Evolutionary conservation across 139 green algal genomes (phyloP).

Genomic region (Choricystis sp.): DNA sequence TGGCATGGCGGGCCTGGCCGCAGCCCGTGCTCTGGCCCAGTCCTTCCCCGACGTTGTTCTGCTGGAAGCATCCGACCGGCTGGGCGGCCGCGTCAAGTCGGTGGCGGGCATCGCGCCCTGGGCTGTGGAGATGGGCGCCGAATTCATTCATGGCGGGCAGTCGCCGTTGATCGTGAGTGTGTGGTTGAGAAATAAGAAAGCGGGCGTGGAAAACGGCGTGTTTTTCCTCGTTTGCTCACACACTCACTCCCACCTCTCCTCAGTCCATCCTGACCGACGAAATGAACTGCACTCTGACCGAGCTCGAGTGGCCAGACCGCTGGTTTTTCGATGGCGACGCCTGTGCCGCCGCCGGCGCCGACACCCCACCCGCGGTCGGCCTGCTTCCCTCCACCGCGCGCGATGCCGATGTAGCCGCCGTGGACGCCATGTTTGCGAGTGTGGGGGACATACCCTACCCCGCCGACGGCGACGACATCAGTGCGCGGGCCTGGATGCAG

Average conservation of each 20-base stretch:
- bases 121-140: constrained; percentile 54
- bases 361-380: constrained; percentile 17
- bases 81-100: constrained; percentile 47
- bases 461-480: constrained; percentile 25
- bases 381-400: constrained; percentile 8
- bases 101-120: constrained; percentile 47
- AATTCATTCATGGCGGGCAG: constrained; percentile 67
- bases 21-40: constrained; percentile 23
- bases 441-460: constrained; percentile 22
- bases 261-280: no score
- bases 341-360: background rate
- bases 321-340: constrained; percentile 43
- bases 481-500: constrained; percentile 32
- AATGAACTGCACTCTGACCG: constrained; percentile 22
- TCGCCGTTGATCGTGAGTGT: constrained; percentile 11
- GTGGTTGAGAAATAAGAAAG: no score
- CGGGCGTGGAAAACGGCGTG: no score
- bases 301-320: constrained; percentile 52
- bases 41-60: constrained; percentile 39
- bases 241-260: no score
- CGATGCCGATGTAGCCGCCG: constrained; percentile 6
- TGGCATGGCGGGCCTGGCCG: constrained; percentile 30
- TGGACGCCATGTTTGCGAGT: constrained; percentile 40
- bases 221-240: constrained; percentile 9
- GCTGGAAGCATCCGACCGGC: constrained; percentile 36